Evolutionary conservation across 2,329 filamentous ascomycete species (phyloP), one percentile per base, ranked within the genome.

Genomic region (Apiospora rasikravindrae): DNA sequence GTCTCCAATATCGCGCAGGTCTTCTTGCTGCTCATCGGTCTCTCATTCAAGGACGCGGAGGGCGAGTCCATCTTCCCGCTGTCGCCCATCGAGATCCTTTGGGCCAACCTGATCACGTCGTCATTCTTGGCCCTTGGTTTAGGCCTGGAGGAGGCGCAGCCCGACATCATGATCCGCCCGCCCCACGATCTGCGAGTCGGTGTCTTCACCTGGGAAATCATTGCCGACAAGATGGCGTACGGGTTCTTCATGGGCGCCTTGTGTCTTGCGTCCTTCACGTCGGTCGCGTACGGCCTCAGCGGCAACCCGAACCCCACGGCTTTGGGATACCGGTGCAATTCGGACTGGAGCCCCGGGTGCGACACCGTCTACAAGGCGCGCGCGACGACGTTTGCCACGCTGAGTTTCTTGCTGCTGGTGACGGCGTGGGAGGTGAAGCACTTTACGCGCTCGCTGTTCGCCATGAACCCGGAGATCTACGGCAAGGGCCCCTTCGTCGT

Each of bases 391-490:
- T 94, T 93, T 78, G 90, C 91, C 0, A 91, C 89, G 8, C 80
- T 94, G 57, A 92, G 90, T 57, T 93, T 92, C 83, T 84, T 91
- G 67, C 85, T 93, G 7, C 84, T 94, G 8, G 87, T 93, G 71
- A 90, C 92, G 0, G 90, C 92, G 0, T 94, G 92, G 92, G 91
- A 94, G 81, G 90, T 92, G 77, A 91, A 93, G 79, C 90, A 93
- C 76, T 91, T 92, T 81, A 89, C 89, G 22, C 88, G 90, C 66
- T 92, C 89, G 26, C 86, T 94, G 76, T 94, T 94, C 82, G 86
- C 87, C 77, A 92, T 93, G 88, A 85, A 90, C 73, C 85, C 86
- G 0, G 83, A 86, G 73, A 80, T 84, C 45, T 88, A 85, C 82
- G 76, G 76, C 8, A 40, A 13, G 29, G 53, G 53, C 1, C 83